Base-by-base conservation (phyloP, 2,329 filamentous ascomycete genomes). In the Paracoccidioides lutzii region DNA sequence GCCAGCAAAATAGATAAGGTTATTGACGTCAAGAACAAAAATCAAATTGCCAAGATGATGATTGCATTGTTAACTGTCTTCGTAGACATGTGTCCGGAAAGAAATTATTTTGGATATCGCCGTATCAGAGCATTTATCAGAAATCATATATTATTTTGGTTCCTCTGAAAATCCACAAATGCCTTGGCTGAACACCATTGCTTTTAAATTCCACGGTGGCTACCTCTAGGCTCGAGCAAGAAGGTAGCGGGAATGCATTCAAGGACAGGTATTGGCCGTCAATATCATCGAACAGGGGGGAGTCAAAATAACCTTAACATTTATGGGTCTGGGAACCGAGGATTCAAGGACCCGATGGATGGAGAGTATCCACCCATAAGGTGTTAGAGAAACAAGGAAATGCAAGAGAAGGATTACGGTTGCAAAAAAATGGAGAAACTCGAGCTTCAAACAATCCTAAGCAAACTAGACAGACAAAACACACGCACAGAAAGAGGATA, bases 251-350 rank as follows among this genome's bases (percentile, higher is more conserved):
- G n/a, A n/a, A n/a, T n/a, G n/a, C n/a, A n/a, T n/a, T n/a, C 28
- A 37, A 49, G 46, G 3, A 32, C n/a, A 37, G 5, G 33, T 37
- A 22, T 49, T n/a, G n/a, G n/a, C n/a, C 45, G 15, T 6, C 45
- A 15, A 14, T 33, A 14, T 46, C 28, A 52, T 52, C 50, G 50
- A 52, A 52, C 50, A 52, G n/a, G n/a, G 37, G 50, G 50, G 50
- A 22, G 37, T 52, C 50, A 52, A 52, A 38, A 52, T 52, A 52
- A 52, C 50, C 50, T 52, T 52, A 52, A 52, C 38, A 30, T 32
- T n/a, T 42, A 22, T 42, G 50, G 50, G 38, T 42, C 50, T 8
- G n/a, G 5, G 38, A 42, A 52, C 38, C 50, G 42, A 42, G 50
- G 50, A 42, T 41, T 42, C 14, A 30, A n/a, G n/a, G 28, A 52